Conservation (phyloP, 2,329 filamentous ascomycete species). For the Helicocarpus griseus region DNA sequence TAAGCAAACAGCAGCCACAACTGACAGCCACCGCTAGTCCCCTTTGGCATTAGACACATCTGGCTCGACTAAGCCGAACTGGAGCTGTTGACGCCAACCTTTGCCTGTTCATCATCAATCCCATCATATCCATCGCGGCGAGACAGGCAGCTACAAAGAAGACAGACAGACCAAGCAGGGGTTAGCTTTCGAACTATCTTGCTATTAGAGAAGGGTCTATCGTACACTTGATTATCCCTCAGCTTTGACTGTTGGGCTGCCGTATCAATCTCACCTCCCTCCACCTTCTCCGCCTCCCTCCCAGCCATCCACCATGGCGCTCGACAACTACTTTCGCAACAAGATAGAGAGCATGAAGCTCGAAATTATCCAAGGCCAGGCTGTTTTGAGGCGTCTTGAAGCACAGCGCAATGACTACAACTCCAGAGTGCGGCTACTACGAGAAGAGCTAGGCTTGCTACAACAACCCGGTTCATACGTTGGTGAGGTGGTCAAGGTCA, state of each 20-base stretch:
- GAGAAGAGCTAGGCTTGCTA: constrained; percentile 89
- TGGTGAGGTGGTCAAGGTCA: constrained; percentile 99
- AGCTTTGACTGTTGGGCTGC: too few species aligned
- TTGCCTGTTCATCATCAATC: neutral
- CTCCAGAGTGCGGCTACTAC: constrained; percentile 84
- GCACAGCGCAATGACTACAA: constrained; percentile 99
- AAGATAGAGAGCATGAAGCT: constrained; percentile 99
- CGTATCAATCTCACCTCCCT: neutral
- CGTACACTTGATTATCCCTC: too few species aligned
- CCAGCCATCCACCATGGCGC: constrained; percentile 63
- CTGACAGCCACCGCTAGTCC: too few species aligned
- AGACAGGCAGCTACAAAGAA: too few species aligned
- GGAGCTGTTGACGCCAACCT: neutral
- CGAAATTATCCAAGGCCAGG: constrained; percentile 98
- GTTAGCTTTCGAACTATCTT: too few species aligned
- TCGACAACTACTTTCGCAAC: constrained; percentile 99
- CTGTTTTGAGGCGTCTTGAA: constrained; percentile 85
- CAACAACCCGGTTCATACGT: constrained; percentile 98
- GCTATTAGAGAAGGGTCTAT: too few species aligned
- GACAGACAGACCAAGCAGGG: too few species aligned
- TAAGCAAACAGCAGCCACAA: neutral
- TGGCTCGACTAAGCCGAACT: neutral
- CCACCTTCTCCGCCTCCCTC: neutral
- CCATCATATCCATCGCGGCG: too few species aligned
- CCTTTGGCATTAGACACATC: too few species aligned